phyloP scores from a whole-genome alignment of 2,329 filamentous ascomycete species.

The Arthrobotrys musiformis region DNA sequence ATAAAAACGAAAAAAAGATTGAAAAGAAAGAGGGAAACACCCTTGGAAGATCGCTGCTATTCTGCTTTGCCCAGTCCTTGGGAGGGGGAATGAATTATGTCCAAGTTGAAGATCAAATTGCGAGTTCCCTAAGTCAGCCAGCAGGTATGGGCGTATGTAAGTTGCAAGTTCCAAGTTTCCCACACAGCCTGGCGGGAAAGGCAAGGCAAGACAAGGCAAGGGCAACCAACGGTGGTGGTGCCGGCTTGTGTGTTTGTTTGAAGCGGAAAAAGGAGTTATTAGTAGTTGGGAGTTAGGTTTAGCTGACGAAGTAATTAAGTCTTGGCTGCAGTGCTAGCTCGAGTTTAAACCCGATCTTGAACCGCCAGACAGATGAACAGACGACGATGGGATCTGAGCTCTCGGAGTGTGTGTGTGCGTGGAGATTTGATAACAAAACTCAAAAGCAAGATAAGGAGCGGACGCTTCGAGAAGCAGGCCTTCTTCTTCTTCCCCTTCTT shows the following conservation, averaged over 20 bases:
- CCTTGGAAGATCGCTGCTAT: not conserved
- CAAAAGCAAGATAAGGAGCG: constrained; percentile 17
- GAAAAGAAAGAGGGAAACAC: no score
- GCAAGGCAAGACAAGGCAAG: constrained; percentile 1
- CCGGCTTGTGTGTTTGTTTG: not conserved
- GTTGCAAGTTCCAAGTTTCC: no score
- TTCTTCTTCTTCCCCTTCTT: no score
- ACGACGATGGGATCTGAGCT: not conserved
- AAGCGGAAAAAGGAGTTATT: constrained; percentile 5
- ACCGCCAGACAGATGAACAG: no score
- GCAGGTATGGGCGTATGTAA: no score
- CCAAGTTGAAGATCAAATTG: no score
- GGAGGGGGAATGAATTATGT: no score
- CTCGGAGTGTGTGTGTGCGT: no score
- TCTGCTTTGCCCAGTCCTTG: constrained; percentile 7
- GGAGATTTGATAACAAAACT: no score
- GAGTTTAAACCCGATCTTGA: not conserved
- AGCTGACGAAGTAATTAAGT: constrained; percentile 7
- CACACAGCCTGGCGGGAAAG: not conserved
- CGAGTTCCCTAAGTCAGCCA: no score
- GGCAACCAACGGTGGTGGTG: no score
- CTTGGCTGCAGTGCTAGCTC: constrained; percentile 1
- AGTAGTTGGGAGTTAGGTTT: no score
- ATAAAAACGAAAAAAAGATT: constrained; percentile 38
- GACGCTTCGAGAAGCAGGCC: constrained; percentile 42